A percentile compares a stretch with the other conserved stretches of the same genome.
These are phyloP conservation scores for Leccinum aurantiacum DNA, from an alignment of 768 basidiomycete species.

Conservation along the genomic window DNA sequence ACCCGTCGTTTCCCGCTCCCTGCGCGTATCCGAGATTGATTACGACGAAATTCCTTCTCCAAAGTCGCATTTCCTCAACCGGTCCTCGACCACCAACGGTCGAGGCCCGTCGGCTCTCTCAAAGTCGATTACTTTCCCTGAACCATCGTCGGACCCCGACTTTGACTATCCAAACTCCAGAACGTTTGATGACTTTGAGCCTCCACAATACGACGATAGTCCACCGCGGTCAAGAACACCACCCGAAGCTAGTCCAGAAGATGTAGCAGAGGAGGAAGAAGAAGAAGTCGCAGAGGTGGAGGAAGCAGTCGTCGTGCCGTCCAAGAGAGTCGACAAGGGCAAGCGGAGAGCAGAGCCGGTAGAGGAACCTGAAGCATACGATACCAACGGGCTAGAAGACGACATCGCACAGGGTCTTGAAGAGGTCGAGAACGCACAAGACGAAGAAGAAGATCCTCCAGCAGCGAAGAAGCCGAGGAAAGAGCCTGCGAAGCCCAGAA, in stretches of 20 bases:
- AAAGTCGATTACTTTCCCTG: constrained; percentile 27
- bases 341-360: constrained; percentile 39
- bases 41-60: constrained; percentile 68
- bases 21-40: constrained; percentile 54
- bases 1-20: constrained; percentile 43
- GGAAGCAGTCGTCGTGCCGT: constrained; percentile 27
- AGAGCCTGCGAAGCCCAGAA: constrained; percentile 29
- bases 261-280: constrained; percentile 29
- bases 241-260: constrained; percentile 49
- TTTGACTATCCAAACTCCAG: constrained; percentile 22
- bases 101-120: constrained; percentile 36
- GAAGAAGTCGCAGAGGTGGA: constrained; percentile 34
- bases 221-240: constrained; percentile 45
- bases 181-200: constrained; percentile 32
- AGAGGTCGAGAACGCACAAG: constrained; percentile 52
- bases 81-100: constrained; percentile 34
- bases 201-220: constrained; percentile 21
- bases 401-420: constrained; percentile 44
- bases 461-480: constrained; percentile 29
- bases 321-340: constrained; percentile 35
- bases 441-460: constrained; percentile 40
- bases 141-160: constrained; percentile 24
- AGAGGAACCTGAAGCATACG: constrained; percentile 15
- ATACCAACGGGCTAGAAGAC: constrained; percentile 37
- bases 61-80: constrained; percentile 34